Conservation (phyloP, 2,329 filamentous ascomycete species). For the Alternaria ethzedia region DNA sequence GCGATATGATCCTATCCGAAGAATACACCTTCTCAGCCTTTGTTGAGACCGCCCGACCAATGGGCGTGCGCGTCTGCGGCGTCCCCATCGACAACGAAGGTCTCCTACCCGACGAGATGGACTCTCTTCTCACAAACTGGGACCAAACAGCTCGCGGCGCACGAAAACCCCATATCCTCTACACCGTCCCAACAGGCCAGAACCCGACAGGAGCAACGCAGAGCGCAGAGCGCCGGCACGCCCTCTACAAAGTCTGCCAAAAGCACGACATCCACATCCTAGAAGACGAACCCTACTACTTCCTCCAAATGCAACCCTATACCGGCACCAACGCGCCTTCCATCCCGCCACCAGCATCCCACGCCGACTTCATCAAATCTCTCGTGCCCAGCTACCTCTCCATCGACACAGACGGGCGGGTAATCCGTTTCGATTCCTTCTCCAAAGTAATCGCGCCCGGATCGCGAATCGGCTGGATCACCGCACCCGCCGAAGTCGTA, state of each 20-base stretch:
- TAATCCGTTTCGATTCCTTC: slow-evolving; percentile 90
- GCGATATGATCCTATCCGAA: slow-evolving; percentile 83
- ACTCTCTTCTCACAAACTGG: slow-evolving; percentile 70
- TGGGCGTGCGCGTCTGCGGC: slow-evolving; percentile 66
- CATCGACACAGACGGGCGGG: slow-evolving; percentile 84
- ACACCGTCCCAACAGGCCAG: slow-evolving; percentile 81
- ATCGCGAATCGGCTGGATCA: slow-evolving; percentile 85
- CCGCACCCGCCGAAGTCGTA: slow-evolving; percentile 81
- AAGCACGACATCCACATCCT: slow-evolving; percentile 87
- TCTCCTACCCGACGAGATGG: slow-evolving; percentile 66
- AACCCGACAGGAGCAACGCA: slow-evolving; percentile 92
- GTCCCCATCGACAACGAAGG: slow-evolving; percentile 72
- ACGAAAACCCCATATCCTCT: slow-evolving; percentile 70
- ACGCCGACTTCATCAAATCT: slow-evolving; percentile 75
- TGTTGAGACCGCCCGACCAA: slow-evolving; percentile 68
- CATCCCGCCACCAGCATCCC: slow-evolving; percentile 63
- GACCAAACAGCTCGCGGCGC: slow-evolving; percentile 61
- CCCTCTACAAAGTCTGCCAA: slow-evolving; percentile 77
- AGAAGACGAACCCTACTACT: slow-evolving; percentile 95
- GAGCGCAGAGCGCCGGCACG: slow-evolving; percentile 68
- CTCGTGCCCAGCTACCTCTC: slow-evolving; percentile 78
- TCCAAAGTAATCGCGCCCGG: slow-evolving; percentile 90
- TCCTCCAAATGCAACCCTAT: slow-evolving; percentile 85
- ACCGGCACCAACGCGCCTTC: slow-evolving; percentile 59
- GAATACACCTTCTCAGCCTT: slow-evolving; percentile 89